Conservation (phyloP, 371 early-diverging fungal species). For the Mucor circinelloides region DNA sequence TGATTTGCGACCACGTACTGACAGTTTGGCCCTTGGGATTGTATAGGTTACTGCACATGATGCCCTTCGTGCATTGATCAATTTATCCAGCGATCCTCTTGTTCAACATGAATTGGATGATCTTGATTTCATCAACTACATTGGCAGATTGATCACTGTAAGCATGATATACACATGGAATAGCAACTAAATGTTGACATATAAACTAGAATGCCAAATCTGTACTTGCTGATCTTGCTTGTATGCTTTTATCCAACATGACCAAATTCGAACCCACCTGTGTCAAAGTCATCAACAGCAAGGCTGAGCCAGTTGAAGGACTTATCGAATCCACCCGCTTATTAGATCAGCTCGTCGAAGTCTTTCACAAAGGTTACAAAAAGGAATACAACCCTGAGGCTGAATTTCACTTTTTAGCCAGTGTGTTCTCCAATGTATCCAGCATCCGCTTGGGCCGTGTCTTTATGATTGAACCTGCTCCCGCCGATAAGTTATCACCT, state of each 20-base stretch:
- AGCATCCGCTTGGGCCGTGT: constrained; percentile 69
- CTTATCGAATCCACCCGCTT: constrained; percentile 48
- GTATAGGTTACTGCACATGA: constrained; percentile 80
- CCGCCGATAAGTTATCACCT: constrained; percentile 63
- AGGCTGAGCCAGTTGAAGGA: constrained; percentile 45
- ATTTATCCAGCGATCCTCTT: constrained; percentile 72
- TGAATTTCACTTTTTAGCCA: constrained; percentile 82
- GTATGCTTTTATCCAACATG: constrained; percentile 93
- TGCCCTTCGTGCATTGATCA: constrained; percentile 81
- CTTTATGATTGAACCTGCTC: constrained; percentile 66
- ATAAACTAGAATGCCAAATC: constrained; percentile 34
- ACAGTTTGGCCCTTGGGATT: background rate
- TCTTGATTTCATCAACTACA: constrained; percentile 63
- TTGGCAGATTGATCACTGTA: constrained; percentile 73
- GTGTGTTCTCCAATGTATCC: constrained; percentile 92
- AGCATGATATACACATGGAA: constrained; percentile 5
- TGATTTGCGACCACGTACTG: background rate
- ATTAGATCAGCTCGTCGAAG: constrained; percentile 85
- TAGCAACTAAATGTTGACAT: background rate
- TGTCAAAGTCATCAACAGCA: constrained; percentile 54
- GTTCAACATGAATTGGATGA: constrained; percentile 66
- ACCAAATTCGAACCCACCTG: constrained; percentile 72
- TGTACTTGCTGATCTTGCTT: constrained; percentile 75
- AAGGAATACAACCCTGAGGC: constrained; percentile 83
- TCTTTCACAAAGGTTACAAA: constrained; percentile 81